A percentile compares a stretch with the other conserved stretches of the same genome.
phyloP scores from a whole-genome alignment of 2,329 filamentous ascomycete species.

The Zymoseptoria passerinii region DNA sequence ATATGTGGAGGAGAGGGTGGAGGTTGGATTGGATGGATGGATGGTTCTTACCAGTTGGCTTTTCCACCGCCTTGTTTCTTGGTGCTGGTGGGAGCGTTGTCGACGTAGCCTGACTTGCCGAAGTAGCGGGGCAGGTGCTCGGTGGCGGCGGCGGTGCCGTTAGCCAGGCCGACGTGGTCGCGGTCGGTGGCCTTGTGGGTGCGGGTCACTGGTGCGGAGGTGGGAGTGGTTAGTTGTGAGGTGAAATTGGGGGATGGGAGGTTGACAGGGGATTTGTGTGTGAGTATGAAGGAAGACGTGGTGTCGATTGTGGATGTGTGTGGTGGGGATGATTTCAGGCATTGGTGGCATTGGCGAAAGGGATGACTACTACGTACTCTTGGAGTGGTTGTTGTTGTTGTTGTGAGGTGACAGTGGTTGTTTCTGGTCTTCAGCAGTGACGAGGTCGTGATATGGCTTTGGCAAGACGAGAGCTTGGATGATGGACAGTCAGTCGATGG shows the following conservation, averaged over 20 bases:
- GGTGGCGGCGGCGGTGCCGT: constrained; percentile 60
- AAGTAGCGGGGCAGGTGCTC: constrained; percentile 87
- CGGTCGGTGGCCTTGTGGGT: constrained; percentile 94
- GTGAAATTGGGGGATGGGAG: neutral
- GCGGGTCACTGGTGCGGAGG: constrained; percentile 68
- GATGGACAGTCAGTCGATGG: neutral
- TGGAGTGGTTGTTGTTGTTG: neutral
- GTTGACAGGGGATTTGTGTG: neutral
- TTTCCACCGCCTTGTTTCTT: constrained; percentile 95
- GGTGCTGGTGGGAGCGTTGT: constrained; percentile 79
- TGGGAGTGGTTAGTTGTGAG: constrained; percentile 6
- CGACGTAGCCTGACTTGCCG: constrained; percentile 73
- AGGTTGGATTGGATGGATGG: constrained; percentile 3
- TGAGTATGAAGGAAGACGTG: neutral
- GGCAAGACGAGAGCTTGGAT: neutral
- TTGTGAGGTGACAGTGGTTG: neutral
- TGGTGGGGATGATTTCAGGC: neutral
- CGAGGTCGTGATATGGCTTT: neutral
- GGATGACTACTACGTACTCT: neutral
- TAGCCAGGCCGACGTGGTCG: constrained; percentile 71
- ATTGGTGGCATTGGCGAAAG: neutral
- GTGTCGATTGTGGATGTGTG: neutral
- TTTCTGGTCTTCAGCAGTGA: neutral
- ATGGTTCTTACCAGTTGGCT: constrained; percentile 73
- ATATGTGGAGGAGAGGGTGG: neutral